Conservation (phyloP, 2,329 filamentous ascomycete species). For the Orbilia brochopaga region DNA sequence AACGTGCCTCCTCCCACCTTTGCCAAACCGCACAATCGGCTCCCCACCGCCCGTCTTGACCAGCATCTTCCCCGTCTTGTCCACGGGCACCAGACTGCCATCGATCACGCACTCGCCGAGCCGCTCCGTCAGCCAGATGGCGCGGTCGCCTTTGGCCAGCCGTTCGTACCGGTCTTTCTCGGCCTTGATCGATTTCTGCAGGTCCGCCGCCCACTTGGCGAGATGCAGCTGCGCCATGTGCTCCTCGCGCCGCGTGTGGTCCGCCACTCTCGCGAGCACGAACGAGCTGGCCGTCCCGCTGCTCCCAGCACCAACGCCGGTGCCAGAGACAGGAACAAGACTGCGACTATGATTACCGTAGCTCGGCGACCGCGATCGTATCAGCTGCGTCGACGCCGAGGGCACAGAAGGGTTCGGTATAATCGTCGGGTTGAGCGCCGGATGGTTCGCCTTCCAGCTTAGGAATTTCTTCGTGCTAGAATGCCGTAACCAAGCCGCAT, state of each 20-base stretch:
- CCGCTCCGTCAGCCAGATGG: constrained; percentile 71
- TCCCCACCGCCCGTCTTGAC: constrained; percentile 31
- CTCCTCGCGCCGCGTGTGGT: constrained; percentile 68
- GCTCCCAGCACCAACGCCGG: constrained; percentile 34
- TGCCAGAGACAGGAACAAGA: constrained; percentile 28
- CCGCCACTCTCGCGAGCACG: constrained; percentile 67
- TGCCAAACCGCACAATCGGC: constrained; percentile 37
- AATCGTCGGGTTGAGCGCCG: constrained; percentile 37
- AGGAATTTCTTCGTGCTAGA: constrained; percentile 81
- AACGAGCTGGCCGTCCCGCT: constrained; percentile 61
- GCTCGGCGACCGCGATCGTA: constrained; percentile 57
- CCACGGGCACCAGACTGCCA: constrained; percentile 66
- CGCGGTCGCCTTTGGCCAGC: constrained; percentile 68
- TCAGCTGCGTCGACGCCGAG: constrained; percentile 32
- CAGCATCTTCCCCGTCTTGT: constrained; percentile 56
- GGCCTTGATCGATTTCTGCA: constrained; percentile 76
- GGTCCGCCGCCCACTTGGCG: constrained; percentile 79
- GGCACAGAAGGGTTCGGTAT: constrained; percentile 25
- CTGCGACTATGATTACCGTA: constrained; percentile 27
- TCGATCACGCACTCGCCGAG: constrained; percentile 72
- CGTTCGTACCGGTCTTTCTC: constrained; percentile 74
- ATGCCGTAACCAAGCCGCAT: constrained; percentile 80
- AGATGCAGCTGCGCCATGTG: constrained; percentile 71
- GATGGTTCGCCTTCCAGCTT: constrained; percentile 63
- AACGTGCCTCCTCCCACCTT: constrained; percentile 13